Evolutionary conservation across 371 early-diverging fungal genomes (phyloP).

Genomic region (Rhizopus delemar): DNA sequence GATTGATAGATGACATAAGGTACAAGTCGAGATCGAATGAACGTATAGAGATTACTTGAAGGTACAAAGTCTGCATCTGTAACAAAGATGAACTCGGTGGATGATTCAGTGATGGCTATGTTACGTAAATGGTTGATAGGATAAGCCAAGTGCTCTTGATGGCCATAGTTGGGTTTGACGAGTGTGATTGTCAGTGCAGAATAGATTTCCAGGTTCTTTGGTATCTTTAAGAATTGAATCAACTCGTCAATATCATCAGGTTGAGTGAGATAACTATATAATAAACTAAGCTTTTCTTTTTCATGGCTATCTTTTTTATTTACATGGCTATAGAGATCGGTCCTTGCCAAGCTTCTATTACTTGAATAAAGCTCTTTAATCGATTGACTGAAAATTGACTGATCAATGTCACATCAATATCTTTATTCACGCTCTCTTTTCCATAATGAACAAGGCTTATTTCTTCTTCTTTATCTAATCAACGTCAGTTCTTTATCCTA

Average conservation of each 20-base stretch:
- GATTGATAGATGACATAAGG: slow-evolving; percentile 23
- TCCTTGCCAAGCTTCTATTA: slow-evolving; percentile 54
- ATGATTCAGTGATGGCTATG: slow-evolving; percentile 51
- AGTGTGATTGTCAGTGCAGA: slow-evolving; percentile 38
- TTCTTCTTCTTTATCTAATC: neutral
- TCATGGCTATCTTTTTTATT: neutral
- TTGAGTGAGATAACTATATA: slow-evolving; percentile 54
- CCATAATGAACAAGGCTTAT: slow-evolving; percentile 7
- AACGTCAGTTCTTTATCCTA: too few relatives aligned
- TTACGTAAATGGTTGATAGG: slow-evolving; percentile 70
- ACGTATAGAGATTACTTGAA: slow-evolving; percentile 41
- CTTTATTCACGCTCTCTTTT: slow-evolving; percentile 9
- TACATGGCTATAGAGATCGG: slow-evolving; percentile 64
- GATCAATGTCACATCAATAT: slow-evolving; percentile 50
- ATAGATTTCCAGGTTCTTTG: slow-evolving; percentile 28
- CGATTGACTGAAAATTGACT: slow-evolving; percentile 66
- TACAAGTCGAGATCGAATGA: slow-evolving; percentile 31
- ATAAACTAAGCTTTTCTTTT: neutral
- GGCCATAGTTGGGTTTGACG: slow-evolving; percentile 55
- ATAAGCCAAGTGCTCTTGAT: slow-evolving; percentile 43
- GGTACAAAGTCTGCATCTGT: slow-evolving; percentile 70
- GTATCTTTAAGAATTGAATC: slow-evolving; percentile 44
- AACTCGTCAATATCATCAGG: slow-evolving; percentile 47
- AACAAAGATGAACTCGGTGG: slow-evolving; percentile 56
- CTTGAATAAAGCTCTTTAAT: slow-evolving; percentile 53